Evolutionary conservation across 2,329 filamentous ascomycete genomes (phyloP), one percentile per base, ranked within the genome.

Genomic region (Cyclaneusma minus): DNA sequence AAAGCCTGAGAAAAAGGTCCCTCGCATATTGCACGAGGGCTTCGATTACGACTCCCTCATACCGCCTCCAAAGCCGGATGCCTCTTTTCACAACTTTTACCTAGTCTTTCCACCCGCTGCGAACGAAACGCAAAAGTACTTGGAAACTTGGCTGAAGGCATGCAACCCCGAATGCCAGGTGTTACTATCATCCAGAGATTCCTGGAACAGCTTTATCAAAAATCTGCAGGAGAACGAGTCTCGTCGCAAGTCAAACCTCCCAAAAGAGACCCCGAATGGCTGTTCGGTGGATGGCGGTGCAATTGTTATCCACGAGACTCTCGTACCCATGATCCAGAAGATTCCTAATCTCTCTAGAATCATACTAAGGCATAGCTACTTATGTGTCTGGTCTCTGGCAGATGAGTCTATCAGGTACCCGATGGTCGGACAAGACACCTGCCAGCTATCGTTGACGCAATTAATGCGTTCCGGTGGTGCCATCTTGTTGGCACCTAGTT

Each of bases 401-500:
- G n/a, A 21, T 38, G 11, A 16, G 28, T n/a, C 3, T 33, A 13
- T 15, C 29, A 16, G 28, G 6, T 18, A 28, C 14, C 24, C 25
- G 21, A 27, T 18, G 22, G 34, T 31, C 25, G 31, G 21, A 15
- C 35, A 33, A 7, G 22, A 34, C 1, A 43, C 52, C 1, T 52
- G 52, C 0, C 44, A 44, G 11, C 38, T 59, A 5, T 43, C 38
- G 6, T 32, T 54, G 17, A 56, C 46, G 2, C 48, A 48, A 3
- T 36, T 66, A 3, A 61, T 65, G 27, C 58, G 60, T 3, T 40
- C 46, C 13, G 57, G 60, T 0, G 45, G 51, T 5, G 56, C 48
- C 4, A 48, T 64, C n/a, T 37, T 64, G 1, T 39, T 65, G 3
- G 63, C 60, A 0, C 61, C 61, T 4, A 64, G 60, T 34, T 63